Evolutionary conservation across 164 flowering plant species (phyloP), one percentile per base, ranked within the genome.

Genomic region (Hamamelis virginiana): DNA sequence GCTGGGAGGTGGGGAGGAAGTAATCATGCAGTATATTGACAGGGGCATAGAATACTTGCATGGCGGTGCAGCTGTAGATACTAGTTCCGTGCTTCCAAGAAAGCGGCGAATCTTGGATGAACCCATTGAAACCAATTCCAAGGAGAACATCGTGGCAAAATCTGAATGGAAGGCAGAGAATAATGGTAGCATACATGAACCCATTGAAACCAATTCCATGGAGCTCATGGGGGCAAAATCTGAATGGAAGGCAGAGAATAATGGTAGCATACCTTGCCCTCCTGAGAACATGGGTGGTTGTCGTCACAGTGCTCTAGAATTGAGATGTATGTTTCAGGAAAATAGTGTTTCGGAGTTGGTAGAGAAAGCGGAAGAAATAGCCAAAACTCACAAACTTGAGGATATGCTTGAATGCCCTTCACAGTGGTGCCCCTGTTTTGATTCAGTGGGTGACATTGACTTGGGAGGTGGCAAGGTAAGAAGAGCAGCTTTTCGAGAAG

Each of bases 401-500:
- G 71, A 74, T 62, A 19, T 69, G 28, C 43, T 69, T 68, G 62
- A 33, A 48, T 38, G 44, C 60, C 65, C 62, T 59, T 27, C 43
- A 22, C 57, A 73, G 53, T 44, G 51, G 55, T 85, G 89, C 76
- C 60, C 82, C 15, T 88, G 97, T 77, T 67, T 48, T n/a, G 56
- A 80, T 22, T 52, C 67, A 14, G 65, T 16, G 26, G 79, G 66
- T 43, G 69, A 75, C 5, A 64, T 67, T 69, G 80, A 64, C 15
- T 9, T 48, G 9, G 58, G 19, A 13, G 62, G 59, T 51, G 46
- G 43, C 14, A 65, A 65, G 4, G n/a, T 82, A 15, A 68, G 79
- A 16, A 83, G 80, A 77, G 88, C 94, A 66, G 87, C 97, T 21
- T 82, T 76, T 69, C 87, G 98, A 58, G 76, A 84, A 45, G 78